These are phyloP conservation scores for Wickerhamiella bombiphila DNA, from an alignment of 805 yeast species.

Conservation along the genomic window DNA sequence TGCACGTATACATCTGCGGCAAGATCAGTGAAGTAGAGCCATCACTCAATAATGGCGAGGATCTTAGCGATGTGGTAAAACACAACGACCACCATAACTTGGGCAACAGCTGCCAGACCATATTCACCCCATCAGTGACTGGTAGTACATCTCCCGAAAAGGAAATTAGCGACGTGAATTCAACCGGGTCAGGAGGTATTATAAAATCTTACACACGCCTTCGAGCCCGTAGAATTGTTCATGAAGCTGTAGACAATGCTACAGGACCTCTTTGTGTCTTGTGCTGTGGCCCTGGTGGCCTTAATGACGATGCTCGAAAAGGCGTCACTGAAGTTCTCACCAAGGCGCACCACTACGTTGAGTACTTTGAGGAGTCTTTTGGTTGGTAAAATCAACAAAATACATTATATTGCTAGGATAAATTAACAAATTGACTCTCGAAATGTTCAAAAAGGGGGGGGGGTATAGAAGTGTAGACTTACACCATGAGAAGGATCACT, in stretches of 20 bases:
- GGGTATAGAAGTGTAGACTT: too few species aligned
- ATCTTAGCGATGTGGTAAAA: not conserved
- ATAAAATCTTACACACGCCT: conserved; percentile 26
- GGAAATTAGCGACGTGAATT: not conserved
- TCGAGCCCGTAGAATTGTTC: conserved; percentile 27
- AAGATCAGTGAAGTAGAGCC: not conserved
- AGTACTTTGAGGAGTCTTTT: conserved; percentile 56
- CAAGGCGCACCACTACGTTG: conserved; percentile 34
- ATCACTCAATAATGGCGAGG: not conserved
- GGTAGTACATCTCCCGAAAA: not conserved
- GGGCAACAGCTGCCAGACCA: not conserved
- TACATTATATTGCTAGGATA: too few species aligned
- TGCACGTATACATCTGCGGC: conserved; percentile 6
- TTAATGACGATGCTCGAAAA: conserved; percentile 44
- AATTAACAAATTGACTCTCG: too few species aligned
- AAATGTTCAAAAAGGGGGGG: too few species aligned
- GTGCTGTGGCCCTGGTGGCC: conserved; percentile 48
- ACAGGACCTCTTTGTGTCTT: conserved; percentile 37
- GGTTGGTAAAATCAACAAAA: conserved; percentile 36
- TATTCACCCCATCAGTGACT: not conserved
- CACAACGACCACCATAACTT: not conserved
- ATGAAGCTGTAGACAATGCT: conserved; percentile 25
- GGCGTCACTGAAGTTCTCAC: conserved; percentile 31
- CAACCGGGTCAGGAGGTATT: not conserved
- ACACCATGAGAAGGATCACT: too few species aligned